phyloP scores from a whole-genome alignment of 192 early-diverging fungal genomes.

The Coemansia sp. region DNA sequence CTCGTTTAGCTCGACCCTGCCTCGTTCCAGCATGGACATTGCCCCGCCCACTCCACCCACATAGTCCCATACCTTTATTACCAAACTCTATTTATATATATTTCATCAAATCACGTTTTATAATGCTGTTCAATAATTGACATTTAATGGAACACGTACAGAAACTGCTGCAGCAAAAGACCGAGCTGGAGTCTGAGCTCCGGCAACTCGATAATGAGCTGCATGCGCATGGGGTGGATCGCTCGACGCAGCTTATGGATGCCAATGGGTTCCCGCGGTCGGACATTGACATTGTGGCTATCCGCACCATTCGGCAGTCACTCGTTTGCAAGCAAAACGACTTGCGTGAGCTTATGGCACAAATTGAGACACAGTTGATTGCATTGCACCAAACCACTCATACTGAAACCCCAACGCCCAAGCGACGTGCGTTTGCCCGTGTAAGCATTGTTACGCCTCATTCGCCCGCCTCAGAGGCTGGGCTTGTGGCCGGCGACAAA shows the following conservation, averaged over 20 bases:
- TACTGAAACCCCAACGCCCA: not conserved
- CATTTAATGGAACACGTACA: slow-evolving; percentile 33
- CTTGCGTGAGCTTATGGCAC: slow-evolving; percentile 54
- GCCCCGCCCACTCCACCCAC: slow-evolving; percentile 7
- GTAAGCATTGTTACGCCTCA: slow-evolving; percentile 34
- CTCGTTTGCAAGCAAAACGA: slow-evolving; percentile 62
- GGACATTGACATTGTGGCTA: slow-evolving; percentile 65
- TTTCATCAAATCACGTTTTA: not conserved
- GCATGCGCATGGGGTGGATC: slow-evolving; percentile 46
- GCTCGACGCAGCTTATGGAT: slow-evolving; percentile 60
- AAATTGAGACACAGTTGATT: slow-evolving; percentile 58
- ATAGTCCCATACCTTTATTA: no score
- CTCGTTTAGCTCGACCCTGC: slow-evolving; percentile 14
- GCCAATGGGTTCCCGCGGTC: slow-evolving; percentile 64
- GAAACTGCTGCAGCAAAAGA: slow-evolving; percentile 31
- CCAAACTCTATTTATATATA: no score
- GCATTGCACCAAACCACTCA: slow-evolving; percentile 35
- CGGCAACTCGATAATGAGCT: slow-evolving; percentile 29
- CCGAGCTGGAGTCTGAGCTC: slow-evolving; percentile 34
- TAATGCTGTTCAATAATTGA: not conserved
- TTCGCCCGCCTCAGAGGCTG: slow-evolving; percentile 43
- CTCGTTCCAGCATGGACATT: slow-evolving; percentile 25
- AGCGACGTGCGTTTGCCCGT: slow-evolving; percentile 40
- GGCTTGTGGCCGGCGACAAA: slow-evolving; percentile 36
- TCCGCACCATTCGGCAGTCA: slow-evolving; percentile 55